Base-by-base conservation (phyloP, 2,329 filamentous ascomycete genomes). In the Stenocarpella maydis region DNA sequence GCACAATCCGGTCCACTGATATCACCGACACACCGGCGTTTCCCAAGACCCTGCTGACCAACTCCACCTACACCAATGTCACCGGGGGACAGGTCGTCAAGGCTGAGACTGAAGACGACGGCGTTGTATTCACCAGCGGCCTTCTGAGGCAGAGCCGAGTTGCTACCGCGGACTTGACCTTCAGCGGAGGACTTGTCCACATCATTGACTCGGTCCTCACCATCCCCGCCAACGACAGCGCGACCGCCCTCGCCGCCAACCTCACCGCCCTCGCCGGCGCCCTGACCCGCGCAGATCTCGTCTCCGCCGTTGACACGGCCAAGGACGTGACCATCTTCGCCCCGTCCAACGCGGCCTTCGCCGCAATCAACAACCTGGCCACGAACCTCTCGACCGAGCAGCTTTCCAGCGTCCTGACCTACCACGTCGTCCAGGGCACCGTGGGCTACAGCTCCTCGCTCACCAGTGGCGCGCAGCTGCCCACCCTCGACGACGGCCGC, bases 321-420 rank as follows among this genome's bases (percentile, higher is more conserved):
- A 73, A 75, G 34, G 82, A 89, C 74, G 72, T 92, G 47, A 92
- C 90, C 67, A 82, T 92, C 71, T 92, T 92, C 72, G 88, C 86
- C 0, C 90, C 90, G 1, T 84, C 80, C 75, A 89, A 91, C 76
- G 80, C 80, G 2, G 89, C 89, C 15, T 89, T 92, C 80, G 80
- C 84, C 41, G 78, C 80, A 31, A 86, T 91, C 52, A 87, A 85
- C 68, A 87, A 83, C 61, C 80, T 84, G 31, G 75, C 88, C 14
- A 76, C 78, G 34, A 82, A 83, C 69, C 77, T 90, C 37, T 82
- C 81, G 28, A 75, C 78, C 0, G 77, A 82, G 5, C 77, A 87
- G 17, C 80, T 91, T 1, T 77, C 82, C 2, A 77, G 77, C 34
- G 83, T 92, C 63, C 82, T 92, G 41, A 79, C 83, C 31, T 93